Evolutionary conservation across 2,329 filamentous ascomycete genomes (phyloP).

Genomic region (Fusarium denticulatum): DNA sequence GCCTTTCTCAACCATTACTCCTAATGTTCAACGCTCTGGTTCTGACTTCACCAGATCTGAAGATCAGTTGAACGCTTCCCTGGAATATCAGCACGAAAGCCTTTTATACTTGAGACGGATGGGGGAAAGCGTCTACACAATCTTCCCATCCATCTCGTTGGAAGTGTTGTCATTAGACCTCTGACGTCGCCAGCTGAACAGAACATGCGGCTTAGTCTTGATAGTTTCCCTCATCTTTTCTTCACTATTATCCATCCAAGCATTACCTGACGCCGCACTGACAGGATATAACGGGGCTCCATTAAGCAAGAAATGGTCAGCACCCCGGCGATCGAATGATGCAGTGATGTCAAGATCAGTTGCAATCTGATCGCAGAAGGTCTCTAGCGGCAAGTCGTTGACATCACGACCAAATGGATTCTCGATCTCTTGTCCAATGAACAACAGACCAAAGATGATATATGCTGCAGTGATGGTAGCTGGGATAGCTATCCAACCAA

Average conservation of each 20-base stretch:
- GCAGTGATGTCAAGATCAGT: conserved; percentile 79
- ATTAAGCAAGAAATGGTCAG: conserved; percentile 46
- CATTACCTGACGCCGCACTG: conserved; percentile 48
- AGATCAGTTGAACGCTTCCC: too few species aligned
- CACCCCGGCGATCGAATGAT: conserved; percentile 51
- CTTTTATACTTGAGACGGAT: accelerated
- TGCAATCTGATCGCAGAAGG: conserved; percentile 79
- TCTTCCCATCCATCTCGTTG: neutral
- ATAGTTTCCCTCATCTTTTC: conserved; percentile 51
- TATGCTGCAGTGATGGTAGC: conserved; percentile 78
- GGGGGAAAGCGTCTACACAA: accelerated
- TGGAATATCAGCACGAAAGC: accelerated
- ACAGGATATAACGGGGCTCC: conserved; percentile 64
- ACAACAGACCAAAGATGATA: conserved; percentile 80
- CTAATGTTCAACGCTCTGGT: too few species aligned
- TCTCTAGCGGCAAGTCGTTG: conserved; percentile 81
- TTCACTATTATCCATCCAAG: conserved; percentile 53
- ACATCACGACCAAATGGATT: conserved; percentile 87
- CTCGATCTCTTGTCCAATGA: conserved; percentile 84
- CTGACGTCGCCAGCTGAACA: conserved; percentile 45
- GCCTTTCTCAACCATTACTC: too few species aligned
- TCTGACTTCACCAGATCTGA: too few species aligned
- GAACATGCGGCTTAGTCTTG: conserved; percentile 51
- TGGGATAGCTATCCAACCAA: conserved; percentile 81
- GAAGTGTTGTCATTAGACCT: neutral